Conservation (phyloP, 169 alveolate species). For the Plasmodium sp. region DNA sequence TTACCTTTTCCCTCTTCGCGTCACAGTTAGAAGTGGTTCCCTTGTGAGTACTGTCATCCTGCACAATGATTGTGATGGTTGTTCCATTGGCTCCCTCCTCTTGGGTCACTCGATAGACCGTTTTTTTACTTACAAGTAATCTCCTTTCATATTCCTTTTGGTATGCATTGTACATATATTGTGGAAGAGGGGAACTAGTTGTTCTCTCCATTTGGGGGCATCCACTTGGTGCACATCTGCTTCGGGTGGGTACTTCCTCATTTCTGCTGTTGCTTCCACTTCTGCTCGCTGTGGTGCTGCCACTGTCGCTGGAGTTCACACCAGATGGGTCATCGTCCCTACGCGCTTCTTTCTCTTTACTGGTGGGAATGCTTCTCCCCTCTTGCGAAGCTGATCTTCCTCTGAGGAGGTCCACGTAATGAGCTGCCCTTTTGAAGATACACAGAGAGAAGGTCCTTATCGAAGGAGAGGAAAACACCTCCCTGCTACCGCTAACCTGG, state of each 20-base stretch:
- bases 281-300: background rate
- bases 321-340: background rate
- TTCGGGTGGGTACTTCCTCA: background rate
- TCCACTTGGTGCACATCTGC: background rate
- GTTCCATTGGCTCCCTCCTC: background rate
- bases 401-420: background rate
- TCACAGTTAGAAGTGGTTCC: background rate
- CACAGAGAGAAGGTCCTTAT: background rate
- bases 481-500: background rate
- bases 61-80: background rate
- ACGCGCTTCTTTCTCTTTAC: background rate
- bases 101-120: background rate
- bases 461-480: background rate
- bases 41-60: background rate
- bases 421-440: background rate
- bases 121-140: slow-evolving; percentile 34
- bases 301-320: background rate
- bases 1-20: background rate
- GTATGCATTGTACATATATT: slow-evolving; percentile 44
- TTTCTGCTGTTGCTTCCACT: background rate
- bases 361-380: background rate
- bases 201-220: background rate
- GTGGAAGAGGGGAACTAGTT: slow-evolving; percentile 13
- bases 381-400: background rate
- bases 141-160: slow-evolving; percentile 61